phyloP scores from a whole-genome alignment of 2,329 filamentous ascomycete genomes.

The Botrytis paeoniae region DNA sequence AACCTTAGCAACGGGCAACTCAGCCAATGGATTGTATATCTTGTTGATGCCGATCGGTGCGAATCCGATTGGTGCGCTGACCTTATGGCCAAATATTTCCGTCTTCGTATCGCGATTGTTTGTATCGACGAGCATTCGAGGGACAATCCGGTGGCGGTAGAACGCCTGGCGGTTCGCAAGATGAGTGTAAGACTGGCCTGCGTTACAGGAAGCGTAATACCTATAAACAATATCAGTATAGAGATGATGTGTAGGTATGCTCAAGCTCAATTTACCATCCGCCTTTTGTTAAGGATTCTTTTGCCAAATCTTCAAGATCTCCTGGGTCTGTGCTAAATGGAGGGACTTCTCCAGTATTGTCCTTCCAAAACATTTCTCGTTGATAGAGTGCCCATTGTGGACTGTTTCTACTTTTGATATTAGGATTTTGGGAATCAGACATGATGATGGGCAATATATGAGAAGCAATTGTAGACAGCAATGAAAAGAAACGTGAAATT shows the following conservation, averaged over 20 bases:
- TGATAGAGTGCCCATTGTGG: constrained; percentile 55
- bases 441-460: constrained; percentile 19
- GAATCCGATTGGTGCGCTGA: constrained; percentile 60
- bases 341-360: constrained; percentile 47
- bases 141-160: constrained; percentile 61
- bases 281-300: constrained; percentile 52
- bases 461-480: not conserved
- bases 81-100: constrained; percentile 57
- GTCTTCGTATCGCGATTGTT: constrained; percentile 53
- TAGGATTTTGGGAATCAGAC: constrained; percentile 50
- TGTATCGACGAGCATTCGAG: constrained; percentile 59
- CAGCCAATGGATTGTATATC: constrained; percentile 58
- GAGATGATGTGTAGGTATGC: not conserved
- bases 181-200: constrained; percentile 50
- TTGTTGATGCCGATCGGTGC: constrained; percentile 64
- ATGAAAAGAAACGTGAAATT: not conserved
- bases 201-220: constrained; percentile 56
- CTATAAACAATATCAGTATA: constrained; percentile 23
- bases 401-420: constrained; percentile 48
- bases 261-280: constrained; percentile 45
- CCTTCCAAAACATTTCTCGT: constrained; percentile 52
- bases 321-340: constrained; percentile 55
- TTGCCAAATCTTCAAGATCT: constrained; percentile 57
- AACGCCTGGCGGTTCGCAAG: constrained; percentile 62
- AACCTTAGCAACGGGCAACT: constrained; percentile 57